These are phyloP conservation scores for Chlamydomonas sphaeroides DNA, from an alignment of 139 green algal genomes.

Conservation along the genomic window DNA sequence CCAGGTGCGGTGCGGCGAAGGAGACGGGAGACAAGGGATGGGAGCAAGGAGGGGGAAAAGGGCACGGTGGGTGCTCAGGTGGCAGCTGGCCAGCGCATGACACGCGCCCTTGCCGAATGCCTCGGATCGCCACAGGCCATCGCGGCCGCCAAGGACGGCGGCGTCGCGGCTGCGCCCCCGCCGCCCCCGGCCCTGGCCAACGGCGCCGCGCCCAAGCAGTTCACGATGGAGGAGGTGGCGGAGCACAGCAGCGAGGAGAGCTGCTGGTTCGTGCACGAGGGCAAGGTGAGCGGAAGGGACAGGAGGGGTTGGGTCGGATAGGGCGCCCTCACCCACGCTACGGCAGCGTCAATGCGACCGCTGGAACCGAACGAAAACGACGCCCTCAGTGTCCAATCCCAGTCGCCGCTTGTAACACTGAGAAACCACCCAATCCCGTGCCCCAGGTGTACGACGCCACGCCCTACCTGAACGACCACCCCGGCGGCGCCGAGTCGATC, in stretches of 20 bases:
- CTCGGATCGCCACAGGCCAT: slow-evolving; percentile 47
- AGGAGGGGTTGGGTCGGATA: not conserved
- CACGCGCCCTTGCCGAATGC: no score
- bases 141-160: slow-evolving; percentile 34
- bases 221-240: slow-evolving; percentile 82
- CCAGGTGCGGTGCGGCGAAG: no score
- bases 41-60: no score
- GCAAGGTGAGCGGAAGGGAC: slow-evolving; percentile 67
- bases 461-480: slow-evolving; percentile 92
- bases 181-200: not conserved
- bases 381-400: no score
- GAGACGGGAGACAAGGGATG: no score
- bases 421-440: no score
- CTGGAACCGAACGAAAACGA: no score
- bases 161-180: not conserved
- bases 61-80: no score
- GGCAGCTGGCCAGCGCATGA: no score
- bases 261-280: slow-evolving; percentile 93
- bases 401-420: no score
- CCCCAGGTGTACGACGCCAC: slow-evolving; percentile 93
- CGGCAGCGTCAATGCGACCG: no score
- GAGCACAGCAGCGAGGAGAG: slow-evolving; percentile 79
- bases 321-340: no score
- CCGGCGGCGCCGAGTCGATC: slow-evolving; percentile 88
- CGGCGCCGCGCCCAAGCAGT: slow-evolving; percentile 36